Percentiles rank a stretch among this genome's conserved stretches.
Evolutionary conservation across 495 filamentous ascomycete genomes (phyloP).

Genomic region (Aspergillus asperescens): DNA sequence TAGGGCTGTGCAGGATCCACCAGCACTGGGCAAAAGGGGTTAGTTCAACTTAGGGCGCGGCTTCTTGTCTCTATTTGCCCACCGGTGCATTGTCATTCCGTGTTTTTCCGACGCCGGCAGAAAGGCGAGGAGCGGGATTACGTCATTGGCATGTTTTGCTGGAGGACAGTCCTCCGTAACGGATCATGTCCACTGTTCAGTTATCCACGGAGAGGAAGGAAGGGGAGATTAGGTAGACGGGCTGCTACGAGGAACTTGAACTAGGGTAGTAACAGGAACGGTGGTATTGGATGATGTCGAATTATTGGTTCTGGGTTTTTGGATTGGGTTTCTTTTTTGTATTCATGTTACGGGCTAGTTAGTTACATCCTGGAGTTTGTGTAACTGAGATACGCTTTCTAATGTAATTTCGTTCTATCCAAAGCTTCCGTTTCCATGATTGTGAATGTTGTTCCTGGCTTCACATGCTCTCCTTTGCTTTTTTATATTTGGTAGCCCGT

Average conservation of each 20-base stretch:
- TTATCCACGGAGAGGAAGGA: too few relatives aligned
- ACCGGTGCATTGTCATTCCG: slow-evolving; percentile 16
- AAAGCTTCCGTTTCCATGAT: background rate
- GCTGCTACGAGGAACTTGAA: too few relatives aligned
- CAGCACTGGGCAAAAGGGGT: background rate
- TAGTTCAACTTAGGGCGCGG: background rate
- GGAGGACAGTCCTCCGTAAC: slow-evolving; percentile 27
- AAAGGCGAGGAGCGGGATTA: background rate
- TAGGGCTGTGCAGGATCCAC: background rate
- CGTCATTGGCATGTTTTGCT: slow-evolving; percentile 12
- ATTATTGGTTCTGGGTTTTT: background rate
- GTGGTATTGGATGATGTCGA: too few relatives aligned
- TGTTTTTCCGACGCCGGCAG: slow-evolving; percentile 18
- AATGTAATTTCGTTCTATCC: slow-evolving; percentile 1
- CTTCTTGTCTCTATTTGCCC: slow-evolving; percentile 24
- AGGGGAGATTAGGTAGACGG: too few relatives aligned
- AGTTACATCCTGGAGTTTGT: background rate
- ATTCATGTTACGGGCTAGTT: background rate
- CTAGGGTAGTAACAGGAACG: too few relatives aligned
- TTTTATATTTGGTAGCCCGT: slow-evolving; percentile 1
- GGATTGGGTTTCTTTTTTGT: background rate
- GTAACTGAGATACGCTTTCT: background rate
- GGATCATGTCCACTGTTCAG: too few relatives aligned
- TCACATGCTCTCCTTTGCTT: slow-evolving; percentile 13
- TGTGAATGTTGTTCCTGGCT: background rate